phyloP scores from a whole-genome alignment of 768 basidiomycete genomes.

The Leucocoprinus leucothites region DNA sequence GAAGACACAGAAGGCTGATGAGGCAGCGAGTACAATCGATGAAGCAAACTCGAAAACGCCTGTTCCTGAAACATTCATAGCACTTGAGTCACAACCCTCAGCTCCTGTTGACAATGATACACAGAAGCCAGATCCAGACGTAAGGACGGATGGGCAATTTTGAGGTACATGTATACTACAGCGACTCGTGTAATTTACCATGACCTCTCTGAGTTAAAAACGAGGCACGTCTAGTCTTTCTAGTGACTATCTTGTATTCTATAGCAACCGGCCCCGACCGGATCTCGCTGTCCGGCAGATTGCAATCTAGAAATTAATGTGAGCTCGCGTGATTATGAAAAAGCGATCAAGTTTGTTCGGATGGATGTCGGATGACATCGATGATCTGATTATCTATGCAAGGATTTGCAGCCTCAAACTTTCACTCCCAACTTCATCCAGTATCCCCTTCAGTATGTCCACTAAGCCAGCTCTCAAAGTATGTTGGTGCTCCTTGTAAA shows the following conservation, averaged over 20 bases:
- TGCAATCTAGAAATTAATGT: neutral
- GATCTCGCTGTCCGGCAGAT: neutral
- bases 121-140: slow-evolving; percentile 41
- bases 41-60: slow-evolving; percentile 33
- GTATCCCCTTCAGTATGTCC: slow-evolving; percentile 12
- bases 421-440: slow-evolving; percentile 5
- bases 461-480: slow-evolving; percentile 40
- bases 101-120: slow-evolving; percentile 16
- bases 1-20: slow-evolving; percentile 35
- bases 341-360: no score
- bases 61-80: slow-evolving; percentile 14
- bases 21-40: slow-evolving; percentile 27
- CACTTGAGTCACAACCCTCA: slow-evolving; percentile 19
- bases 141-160: slow-evolving; percentile 46
- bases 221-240: neutral
- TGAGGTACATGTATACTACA: neutral
- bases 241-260: neutral
- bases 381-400: slow-evolving; percentile 21
- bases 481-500: slow-evolving; percentile 24
- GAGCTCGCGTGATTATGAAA: no score
- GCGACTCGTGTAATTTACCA: neutral
- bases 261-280: neutral
- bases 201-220: neutral
- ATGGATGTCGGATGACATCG: no score
- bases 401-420: neutral